These are phyloP conservation scores for Diplodia seriata DNA, from an alignment of 2,329 filamentous ascomycete genomes.

Conservation along the genomic window DNA sequence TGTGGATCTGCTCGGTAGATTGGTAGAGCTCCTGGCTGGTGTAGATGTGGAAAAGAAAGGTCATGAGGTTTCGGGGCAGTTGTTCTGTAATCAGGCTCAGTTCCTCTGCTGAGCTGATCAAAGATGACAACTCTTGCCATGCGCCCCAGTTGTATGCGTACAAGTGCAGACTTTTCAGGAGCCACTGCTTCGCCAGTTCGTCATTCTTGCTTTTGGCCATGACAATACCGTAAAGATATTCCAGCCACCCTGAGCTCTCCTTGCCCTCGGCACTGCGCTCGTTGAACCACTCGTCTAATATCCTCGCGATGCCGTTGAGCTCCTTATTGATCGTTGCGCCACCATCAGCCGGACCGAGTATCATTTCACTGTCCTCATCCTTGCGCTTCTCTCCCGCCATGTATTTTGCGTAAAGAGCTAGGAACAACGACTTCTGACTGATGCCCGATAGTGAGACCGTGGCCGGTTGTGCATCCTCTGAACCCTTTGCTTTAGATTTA, in stretches of 20 bases:
- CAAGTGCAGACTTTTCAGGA: constrained; percentile 85
- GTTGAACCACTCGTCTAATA: constrained; percentile 81
- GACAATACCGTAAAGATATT: constrained; percentile 90
- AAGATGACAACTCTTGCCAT: constrained; percentile 87
- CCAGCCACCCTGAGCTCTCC: constrained; percentile 86
- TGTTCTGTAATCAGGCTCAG: constrained; percentile 73
- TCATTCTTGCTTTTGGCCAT: constrained; percentile 91
- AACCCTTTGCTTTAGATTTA: constrained; percentile 59
- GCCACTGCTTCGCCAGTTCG: constrained; percentile 79
- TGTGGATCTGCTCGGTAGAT: constrained; percentile 75
- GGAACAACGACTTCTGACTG: constrained; percentile 90
- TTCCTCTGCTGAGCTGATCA: constrained; percentile 84
- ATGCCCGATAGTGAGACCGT: constrained; percentile 57
- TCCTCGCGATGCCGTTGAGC: constrained; percentile 74
- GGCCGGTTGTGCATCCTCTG: constrained; percentile 43
- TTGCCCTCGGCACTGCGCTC: constrained; percentile 65
- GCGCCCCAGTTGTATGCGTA: constrained; percentile 98
- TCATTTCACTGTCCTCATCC: constrained; percentile 96
- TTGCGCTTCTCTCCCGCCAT: constrained; percentile 94
- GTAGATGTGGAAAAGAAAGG: constrained; percentile 91
- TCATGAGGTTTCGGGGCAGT: constrained; percentile 88
- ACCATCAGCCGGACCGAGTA: constrained; percentile 89
- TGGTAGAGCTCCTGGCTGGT: constrained; percentile 92
- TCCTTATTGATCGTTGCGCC: constrained; percentile 87
- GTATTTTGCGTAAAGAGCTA: constrained; percentile 90